These are phyloP conservation scores for Camelina neglecta DNA, from an alignment of 345 rosid species.

Conservation along the genomic window DNA sequence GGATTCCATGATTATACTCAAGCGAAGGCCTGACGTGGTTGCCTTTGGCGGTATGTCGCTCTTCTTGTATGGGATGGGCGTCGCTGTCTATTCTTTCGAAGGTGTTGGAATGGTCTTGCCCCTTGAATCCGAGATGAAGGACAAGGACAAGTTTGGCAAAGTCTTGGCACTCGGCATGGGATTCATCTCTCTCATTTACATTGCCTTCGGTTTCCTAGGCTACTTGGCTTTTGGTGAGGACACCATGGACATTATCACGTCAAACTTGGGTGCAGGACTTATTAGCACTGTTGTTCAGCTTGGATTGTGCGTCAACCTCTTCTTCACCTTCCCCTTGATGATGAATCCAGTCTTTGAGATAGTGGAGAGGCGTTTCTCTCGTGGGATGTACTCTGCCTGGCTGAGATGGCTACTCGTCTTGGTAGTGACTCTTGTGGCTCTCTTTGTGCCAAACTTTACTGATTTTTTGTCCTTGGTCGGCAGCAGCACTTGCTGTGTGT, in stretches of 20 bases:
- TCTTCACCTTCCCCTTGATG: slow-evolving; percentile 92
- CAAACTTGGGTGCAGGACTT: slow-evolving; percentile 66
- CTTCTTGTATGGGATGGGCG: slow-evolving; percentile 83
- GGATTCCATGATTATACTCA: slow-evolving; percentile 52
- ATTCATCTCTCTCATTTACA: slow-evolving; percentile 65
- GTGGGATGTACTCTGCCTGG: slow-evolving; percentile 75
- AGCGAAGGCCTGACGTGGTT: slow-evolving; percentile 51
- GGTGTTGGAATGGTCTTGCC: slow-evolving; percentile 84
- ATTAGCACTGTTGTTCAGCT: slow-evolving; percentile 68
- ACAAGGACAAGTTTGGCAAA: slow-evolving; percentile 63
- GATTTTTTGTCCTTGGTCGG: slow-evolving; percentile 92
- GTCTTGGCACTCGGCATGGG: slow-evolving; percentile 59
- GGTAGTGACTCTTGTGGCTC: slow-evolving; percentile 63
- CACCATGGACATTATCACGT: slow-evolving; percentile 79
- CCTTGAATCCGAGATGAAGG: slow-evolving; percentile 67
- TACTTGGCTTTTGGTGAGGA: slow-evolving; percentile 79
- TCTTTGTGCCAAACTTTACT: slow-evolving; percentile 81
- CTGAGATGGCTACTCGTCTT: slow-evolving; percentile 77
- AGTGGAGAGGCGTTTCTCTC: slow-evolving; percentile 68
- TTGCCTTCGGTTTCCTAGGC: slow-evolving; percentile 69
- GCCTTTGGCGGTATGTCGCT: slow-evolving; percentile 69
- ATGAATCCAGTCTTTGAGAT: slow-evolving; percentile 93
- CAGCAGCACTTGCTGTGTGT: slow-evolving; percentile 79
- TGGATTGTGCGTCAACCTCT: slow-evolving; percentile 83
- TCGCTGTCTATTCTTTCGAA: slow-evolving; percentile 77